These are phyloP conservation scores for Cyberlindnera suaveolens DNA, from an alignment of 805 yeast species.

Conservation along the genomic window DNA sequence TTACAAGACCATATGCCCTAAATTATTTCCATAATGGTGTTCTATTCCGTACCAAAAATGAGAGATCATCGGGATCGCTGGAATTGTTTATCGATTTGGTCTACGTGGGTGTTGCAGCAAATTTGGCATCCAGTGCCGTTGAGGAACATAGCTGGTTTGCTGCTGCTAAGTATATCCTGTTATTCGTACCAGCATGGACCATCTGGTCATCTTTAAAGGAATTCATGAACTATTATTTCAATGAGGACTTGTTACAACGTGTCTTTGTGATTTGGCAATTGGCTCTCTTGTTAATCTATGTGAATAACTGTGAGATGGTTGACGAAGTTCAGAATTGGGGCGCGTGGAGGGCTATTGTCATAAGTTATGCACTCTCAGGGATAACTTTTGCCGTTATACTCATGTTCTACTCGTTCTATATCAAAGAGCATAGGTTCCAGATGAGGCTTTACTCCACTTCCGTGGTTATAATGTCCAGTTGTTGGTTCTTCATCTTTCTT, in stretches of 20 bases:
- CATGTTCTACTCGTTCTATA: conserved; percentile 33
- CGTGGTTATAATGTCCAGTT: conserved; percentile 28
- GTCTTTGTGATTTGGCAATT: conserved; percentile 47
- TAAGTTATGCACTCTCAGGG: conserved; percentile 36
- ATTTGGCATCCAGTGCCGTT: conserved; percentile 47
- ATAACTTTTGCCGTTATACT: conserved; percentile 27
- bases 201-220: conserved; percentile 64
- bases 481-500: conserved; percentile 51
- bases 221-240: conserved; percentile 56
- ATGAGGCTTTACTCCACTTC: conserved; percentile 33
- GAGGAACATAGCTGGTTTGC: conserved; percentile 43
- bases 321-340: conserved; percentile 32
- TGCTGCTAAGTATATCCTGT: conserved; percentile 40
- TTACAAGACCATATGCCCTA: conserved; percentile 50
- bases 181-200: conserved; percentile 55
- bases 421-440: conserved; percentile 47
- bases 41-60: conserved; percentile 48
- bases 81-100: conserved; percentile 59
- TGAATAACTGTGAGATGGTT: conserved; percentile 39
- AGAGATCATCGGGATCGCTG: conserved; percentile 43
- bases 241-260: conserved; percentile 52
- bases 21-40: conserved; percentile 55
- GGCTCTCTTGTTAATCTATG: conserved; percentile 41
- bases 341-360: conserved; percentile 30
- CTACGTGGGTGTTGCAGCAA: conserved; percentile 59